Evolutionary conservation across 257 asterid genomes (phyloP).

Genomic region (Galeopsis tetrahit): DNA sequence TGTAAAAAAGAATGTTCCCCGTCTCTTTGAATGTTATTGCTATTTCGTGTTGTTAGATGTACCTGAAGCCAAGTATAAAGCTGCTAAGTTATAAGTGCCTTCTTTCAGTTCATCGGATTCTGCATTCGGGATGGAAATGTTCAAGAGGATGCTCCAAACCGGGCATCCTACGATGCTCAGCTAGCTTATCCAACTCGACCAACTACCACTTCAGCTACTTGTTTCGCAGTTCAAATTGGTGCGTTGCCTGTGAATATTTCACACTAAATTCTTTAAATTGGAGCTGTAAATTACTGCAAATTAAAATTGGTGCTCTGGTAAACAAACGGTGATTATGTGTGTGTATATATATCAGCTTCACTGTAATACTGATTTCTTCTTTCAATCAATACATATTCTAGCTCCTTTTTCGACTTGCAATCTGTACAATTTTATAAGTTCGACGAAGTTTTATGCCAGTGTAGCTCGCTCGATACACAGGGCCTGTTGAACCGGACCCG

Average conservation of each 20-base stretch:
- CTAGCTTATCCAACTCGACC: conserved; percentile 47
- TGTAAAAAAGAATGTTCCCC: conserved; percentile 30
- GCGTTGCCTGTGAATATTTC: conserved; percentile 40
- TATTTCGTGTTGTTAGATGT: conserved; percentile 40
- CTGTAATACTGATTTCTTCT: background rate
- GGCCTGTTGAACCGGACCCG: no score
- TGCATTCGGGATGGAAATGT: conserved; percentile 95
- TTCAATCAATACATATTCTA: background rate
- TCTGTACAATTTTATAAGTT: no score
- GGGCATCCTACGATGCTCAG: conserved; percentile 93
- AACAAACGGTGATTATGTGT: conserved; percentile 34
- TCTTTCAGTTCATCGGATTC: conserved; percentile 92
- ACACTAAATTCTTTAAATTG: conserved; percentile 33
- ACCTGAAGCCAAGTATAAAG: conserved; percentile 47
- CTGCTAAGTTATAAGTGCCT: conserved; percentile 66
- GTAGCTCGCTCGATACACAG: no score
- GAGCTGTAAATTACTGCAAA: conserved; percentile 30
- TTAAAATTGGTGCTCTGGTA: conserved; percentile 26
- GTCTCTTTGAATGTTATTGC: conserved; percentile 38
- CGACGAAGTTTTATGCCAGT: no score
- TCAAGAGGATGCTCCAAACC: conserved; percentile 97
- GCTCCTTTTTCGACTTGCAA: no score
- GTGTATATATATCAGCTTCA: conserved; percentile 19
- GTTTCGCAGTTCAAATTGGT: conserved; percentile 33
- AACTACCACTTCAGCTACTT: conserved; percentile 31